Percentiles rank a stretch among this genome's conserved stretches.
These are phyloP conservation scores for Pseudodiploospora longispora DNA, from an alignment of 2,329 filamentous ascomycete genomes.

Conservation along the genomic window DNA sequence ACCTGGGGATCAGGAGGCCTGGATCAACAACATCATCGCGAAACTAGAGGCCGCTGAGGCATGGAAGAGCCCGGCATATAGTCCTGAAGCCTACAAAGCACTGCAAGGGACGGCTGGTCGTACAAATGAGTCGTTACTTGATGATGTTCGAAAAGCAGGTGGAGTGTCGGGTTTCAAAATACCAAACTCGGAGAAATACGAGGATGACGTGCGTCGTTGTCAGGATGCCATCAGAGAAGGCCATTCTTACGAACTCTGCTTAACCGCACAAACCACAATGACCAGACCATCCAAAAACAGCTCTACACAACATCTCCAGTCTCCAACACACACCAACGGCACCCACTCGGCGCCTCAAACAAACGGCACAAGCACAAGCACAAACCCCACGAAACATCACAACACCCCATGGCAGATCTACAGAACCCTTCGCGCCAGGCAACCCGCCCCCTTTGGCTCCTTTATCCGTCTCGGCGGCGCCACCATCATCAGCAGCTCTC, in stretches of 20 bases:
- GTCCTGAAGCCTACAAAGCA: constrained; percentile 4
- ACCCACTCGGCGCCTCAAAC: not conserved
- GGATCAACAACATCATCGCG: constrained; percentile 22
- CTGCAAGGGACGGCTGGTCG: constrained; percentile 3
- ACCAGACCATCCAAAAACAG: constrained; percentile 35
- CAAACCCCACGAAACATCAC: constrained; percentile 1
- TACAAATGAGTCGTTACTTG: constrained; percentile 12
- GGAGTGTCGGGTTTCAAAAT: constrained; percentile 23
- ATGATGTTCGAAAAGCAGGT: constrained; percentile 6
- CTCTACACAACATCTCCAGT: constrained; percentile 24
- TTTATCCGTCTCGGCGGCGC: constrained; percentile 63
- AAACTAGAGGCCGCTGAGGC: constrained; percentile 23
- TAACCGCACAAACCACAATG: constrained; percentile 68
- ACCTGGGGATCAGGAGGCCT: constrained; percentile 12
- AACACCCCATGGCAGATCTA: constrained; percentile 61
- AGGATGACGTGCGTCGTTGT: constrained; percentile 57
- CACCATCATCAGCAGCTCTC: constrained; percentile 75
- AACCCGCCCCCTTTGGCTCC: constrained; percentile 79
- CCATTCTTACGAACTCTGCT: constrained; percentile 78
- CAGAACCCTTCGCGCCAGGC: constrained; percentile 57
- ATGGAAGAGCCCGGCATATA: constrained; percentile 20
- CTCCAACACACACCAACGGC: not conserved
- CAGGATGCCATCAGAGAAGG: constrained; percentile 66
- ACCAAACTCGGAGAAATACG: constrained; percentile 47
- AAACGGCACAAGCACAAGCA: not conserved